These are phyloP conservation scores for Hemerocallis citrina DNA, from an alignment of 106 monocot genomes.

Conservation along the genomic window DNA sequence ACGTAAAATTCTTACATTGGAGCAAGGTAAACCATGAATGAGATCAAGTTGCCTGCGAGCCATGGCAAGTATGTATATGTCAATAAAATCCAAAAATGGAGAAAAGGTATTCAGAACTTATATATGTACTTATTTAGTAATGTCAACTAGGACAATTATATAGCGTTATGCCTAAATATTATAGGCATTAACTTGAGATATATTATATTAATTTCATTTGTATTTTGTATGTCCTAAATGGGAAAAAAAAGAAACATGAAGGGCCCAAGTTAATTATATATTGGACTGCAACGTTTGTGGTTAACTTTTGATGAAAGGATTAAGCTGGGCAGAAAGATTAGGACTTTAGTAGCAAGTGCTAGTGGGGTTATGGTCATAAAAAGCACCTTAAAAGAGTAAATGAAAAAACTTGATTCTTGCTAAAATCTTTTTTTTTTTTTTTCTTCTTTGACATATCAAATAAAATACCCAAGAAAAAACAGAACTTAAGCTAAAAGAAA, in stretches of 20 bases:
- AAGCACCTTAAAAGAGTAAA: too few species aligned
- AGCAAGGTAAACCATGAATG: constrained; percentile 7
- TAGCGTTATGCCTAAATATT: background rate
- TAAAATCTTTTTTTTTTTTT: too few species aligned
- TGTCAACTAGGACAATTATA: too few species aligned
- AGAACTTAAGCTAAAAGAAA: too few species aligned
- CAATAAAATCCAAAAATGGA: too few species aligned
- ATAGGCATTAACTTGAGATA: background rate
- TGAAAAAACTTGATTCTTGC: too few species aligned
- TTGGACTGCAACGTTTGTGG: background rate
- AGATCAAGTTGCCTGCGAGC: constrained; percentile 7
- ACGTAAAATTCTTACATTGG: constrained; percentile 2
- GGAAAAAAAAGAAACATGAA: background rate
- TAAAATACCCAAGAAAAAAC: too few species aligned
- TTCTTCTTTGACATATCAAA: too few species aligned
- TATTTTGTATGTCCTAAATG: too few species aligned
- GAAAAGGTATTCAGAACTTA: background rate
- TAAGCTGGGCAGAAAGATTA: background rate
- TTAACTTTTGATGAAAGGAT: background rate
- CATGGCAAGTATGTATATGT: background rate
- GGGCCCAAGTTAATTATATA: background rate
- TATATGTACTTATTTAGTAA: too few species aligned
- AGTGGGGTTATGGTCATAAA: too few species aligned
- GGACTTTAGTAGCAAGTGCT: background rate
- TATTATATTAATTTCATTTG: background rate